Evolutionary conservation across 2,329 filamentous ascomycete species (phyloP).

Genomic region (Colletotrichum somersetense): DNA sequence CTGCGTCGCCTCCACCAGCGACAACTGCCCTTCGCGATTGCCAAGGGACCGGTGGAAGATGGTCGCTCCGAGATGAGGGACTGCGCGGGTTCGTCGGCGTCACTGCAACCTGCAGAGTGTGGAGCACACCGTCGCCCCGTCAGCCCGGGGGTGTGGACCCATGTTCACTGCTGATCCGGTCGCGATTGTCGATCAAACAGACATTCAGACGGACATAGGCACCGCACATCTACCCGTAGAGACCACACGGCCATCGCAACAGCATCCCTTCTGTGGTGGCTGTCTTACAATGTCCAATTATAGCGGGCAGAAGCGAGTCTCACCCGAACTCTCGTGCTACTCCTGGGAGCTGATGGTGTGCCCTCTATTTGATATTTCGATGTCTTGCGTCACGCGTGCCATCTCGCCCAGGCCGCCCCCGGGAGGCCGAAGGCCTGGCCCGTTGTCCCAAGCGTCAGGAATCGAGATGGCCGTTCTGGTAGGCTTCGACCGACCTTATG

Average conservation of each 20-base stretch:
- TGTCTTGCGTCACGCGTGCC: slow-evolving; percentile 4
- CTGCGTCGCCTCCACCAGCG: slow-evolving; percentile 11
- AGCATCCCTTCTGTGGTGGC: background rate
- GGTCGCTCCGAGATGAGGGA: slow-evolving; percentile 40
- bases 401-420: slow-evolving; percentile 4
- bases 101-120: slow-evolving; percentile 4
- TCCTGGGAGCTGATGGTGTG: slow-evolving; percentile 14
- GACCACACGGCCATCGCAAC: slow-evolving; percentile 10
- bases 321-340: slow-evolving; percentile 17
- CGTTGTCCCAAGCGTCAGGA: background rate
- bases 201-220: slow-evolving; percentile 29
- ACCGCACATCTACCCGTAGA: background rate
- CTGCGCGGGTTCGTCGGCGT: slow-evolving; percentile 15
- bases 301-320: slow-evolving; percentile 31
- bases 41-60: slow-evolving; percentile 31
- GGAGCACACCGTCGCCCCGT: slow-evolving; percentile 18
- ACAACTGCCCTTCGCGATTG: slow-evolving; percentile 1
- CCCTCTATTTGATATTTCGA: slow-evolving; percentile 1
- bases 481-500: slow-evolving; percentile 18
- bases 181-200: slow-evolving; percentile 40
- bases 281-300: slow-evolving; percentile 35
- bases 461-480: background rate
- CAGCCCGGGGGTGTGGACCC: slow-evolving; percentile 30
- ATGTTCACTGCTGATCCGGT: slow-evolving; percentile 29
- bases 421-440: background rate